Percentiles rank a stretch among this genome's conserved stretches.
Evolutionary conservation across 169 alveolate species (phyloP).

Genomic region (Plasmodium malariae): DNA sequence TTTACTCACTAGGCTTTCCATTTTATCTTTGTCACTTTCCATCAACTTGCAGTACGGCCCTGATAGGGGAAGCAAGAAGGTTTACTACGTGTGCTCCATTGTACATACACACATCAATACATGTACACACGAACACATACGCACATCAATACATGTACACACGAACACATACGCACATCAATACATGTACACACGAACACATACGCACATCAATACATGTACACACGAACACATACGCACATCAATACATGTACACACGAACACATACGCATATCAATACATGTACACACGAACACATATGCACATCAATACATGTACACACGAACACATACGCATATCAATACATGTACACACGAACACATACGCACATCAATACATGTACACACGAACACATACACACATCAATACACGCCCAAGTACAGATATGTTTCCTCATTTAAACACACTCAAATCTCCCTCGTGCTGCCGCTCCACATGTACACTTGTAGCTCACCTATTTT

Average conservation of each 20-base stretch:
- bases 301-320: not conserved
- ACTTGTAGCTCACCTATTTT: constrained; percentile 49
- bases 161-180: not conserved
- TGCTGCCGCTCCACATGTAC: no score
- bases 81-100: not conserved
- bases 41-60: constrained; percentile 75
- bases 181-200: not conserved
- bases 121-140: not conserved
- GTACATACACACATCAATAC: not conserved
- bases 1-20: constrained; percentile 64
- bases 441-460: no score
- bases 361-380: not conserved
- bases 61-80: not conserved
- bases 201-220: not conserved
- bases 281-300: not conserved
- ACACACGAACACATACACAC: not conserved
- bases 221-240: not conserved
- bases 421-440: not conserved
- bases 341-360: no score
- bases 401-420: not conserved
- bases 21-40: constrained; percentile 66
- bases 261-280: not conserved
- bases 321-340: no score
- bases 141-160: not conserved
- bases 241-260: not conserved